These are phyloP conservation scores for Sporothrix luriei DNA, from an alignment of 2,329 filamentous ascomycete genomes.

Conservation along the genomic window DNA sequence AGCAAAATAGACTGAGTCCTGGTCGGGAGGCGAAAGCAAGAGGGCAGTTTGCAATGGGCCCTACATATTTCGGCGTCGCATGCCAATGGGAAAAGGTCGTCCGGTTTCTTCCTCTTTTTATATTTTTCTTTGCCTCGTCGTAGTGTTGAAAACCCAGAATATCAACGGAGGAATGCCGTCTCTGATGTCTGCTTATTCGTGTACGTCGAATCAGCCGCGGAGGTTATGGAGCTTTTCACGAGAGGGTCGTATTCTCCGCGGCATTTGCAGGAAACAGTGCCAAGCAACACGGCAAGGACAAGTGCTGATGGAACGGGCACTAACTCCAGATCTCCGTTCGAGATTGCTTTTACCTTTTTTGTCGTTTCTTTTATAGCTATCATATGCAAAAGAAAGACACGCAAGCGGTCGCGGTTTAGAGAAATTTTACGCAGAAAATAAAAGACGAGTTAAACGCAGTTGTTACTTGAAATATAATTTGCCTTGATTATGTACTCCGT, in stretches of 20 bases:
- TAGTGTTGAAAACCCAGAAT: neutral
- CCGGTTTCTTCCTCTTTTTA: neutral
- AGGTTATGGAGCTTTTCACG: neutral
- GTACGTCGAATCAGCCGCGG: neutral
- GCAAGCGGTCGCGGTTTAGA: neutral
- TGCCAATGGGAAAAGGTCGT: neutral
- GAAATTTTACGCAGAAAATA: neutral
- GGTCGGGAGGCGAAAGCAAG: neutral
- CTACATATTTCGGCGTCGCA: neutral
- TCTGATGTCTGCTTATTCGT: neutral
- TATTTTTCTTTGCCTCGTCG: neutral
- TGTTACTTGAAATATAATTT: neutral
- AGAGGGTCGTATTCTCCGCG: constrained; percentile 19
- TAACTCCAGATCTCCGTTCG: neutral
- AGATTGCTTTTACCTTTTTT: neutral
- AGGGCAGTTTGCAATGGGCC: no score
- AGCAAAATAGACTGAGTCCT: neutral
- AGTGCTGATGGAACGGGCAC: neutral
- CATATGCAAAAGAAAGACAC: neutral
- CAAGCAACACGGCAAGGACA: neutral
- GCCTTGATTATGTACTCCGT: neutral
- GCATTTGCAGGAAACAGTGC: neutral
- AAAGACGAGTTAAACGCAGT: neutral
- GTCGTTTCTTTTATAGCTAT: neutral
- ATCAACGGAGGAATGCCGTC: no score